phyloP scores from a whole-genome alignment of 1,284 basidiomycete genomes.

The Rhodotorula sp. region DNA sequence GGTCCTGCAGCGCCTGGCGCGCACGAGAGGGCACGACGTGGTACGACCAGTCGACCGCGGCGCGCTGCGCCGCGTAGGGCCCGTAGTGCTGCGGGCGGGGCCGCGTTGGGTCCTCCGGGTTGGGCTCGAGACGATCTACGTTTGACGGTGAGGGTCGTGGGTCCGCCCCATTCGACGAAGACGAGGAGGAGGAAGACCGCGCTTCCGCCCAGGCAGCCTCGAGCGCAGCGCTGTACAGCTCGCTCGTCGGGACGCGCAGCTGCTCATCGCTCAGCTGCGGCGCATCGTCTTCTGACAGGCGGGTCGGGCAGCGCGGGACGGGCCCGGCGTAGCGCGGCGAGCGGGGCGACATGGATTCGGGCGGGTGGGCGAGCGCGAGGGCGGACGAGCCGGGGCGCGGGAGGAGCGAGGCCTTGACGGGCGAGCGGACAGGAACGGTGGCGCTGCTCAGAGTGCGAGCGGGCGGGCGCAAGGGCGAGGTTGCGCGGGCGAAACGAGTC shows the following conservation, averaged over 20 bases:
- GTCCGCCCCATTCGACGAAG: not conserved
- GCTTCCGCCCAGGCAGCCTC: constrained; percentile 9
- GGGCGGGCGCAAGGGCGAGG: no score
- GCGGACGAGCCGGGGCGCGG: constrained; percentile 26
- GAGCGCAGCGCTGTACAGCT: constrained; percentile 37
- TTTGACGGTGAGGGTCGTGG: not conserved
- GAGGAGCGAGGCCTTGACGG: constrained; percentile 24
- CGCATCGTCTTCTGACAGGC: constrained; percentile 10
- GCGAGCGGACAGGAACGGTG: not conserved
- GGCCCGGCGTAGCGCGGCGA: constrained; percentile 20
- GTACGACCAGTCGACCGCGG: constrained; percentile 42
- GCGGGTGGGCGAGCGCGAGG: not conserved
- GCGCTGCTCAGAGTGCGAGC: no score
- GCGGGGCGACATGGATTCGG: constrained; percentile 3
- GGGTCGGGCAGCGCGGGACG: not conserved
- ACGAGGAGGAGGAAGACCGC: not conserved
- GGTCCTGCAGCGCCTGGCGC: constrained; percentile 42
- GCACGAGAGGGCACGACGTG: constrained; percentile 37
- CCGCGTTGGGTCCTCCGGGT: constrained; percentile 3
- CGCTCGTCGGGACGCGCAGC: constrained; percentile 37
- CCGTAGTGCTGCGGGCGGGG: constrained; percentile 28
- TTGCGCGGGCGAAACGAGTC: no score
- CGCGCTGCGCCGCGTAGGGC: constrained; percentile 22
- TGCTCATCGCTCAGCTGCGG: constrained; percentile 29
- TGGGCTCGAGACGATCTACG: constrained; percentile 20